These are phyloP conservation scores for Tilletia setariae DNA, from an alignment of 1,284 basidiomycete genomes.

Conservation along the genomic window DNA sequence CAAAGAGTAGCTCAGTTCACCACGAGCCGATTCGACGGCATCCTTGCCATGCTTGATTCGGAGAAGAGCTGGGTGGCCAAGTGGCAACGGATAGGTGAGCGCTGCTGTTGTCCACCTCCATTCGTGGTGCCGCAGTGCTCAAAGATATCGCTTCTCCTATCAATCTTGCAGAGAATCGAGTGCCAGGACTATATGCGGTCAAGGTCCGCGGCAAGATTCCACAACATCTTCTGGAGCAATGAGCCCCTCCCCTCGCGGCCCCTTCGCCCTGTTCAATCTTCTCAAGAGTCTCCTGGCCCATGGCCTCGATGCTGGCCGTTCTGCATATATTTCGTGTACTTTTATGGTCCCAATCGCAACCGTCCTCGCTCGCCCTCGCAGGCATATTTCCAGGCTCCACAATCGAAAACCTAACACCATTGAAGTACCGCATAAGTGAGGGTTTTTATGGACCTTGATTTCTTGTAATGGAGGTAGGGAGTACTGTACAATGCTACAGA, in stretches of 20 bases:
- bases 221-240: slow-evolving; percentile 25
- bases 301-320: too few species aligned
- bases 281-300: too few species aligned
- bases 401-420: too few species aligned
- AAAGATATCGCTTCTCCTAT: background rate
- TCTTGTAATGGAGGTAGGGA: too few species aligned
- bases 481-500: too few species aligned
- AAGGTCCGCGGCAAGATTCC: slow-evolving; percentile 49
- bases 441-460: too few species aligned
- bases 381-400: too few species aligned
- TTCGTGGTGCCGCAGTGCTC: background rate
- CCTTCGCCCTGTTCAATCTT: background rate
- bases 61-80: slow-evolving; percentile 86
- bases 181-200: slow-evolving; percentile 51
- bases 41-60: slow-evolving; percentile 82
- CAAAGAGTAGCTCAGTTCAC: slow-evolving; percentile 85
- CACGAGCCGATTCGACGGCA: slow-evolving; percentile 88
- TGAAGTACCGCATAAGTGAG: too few species aligned
- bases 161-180: slow-evolving; percentile 41
- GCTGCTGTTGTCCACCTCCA: background rate
- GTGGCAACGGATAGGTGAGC: slow-evolving; percentile 41
- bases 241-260: background rate
- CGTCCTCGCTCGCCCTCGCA: too few species aligned
- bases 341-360: too few species aligned
- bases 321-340: too few species aligned